Conservation (phyloP, 2,329 filamentous ascomycete species). For the Neopestalotiopsis sp. region DNA sequence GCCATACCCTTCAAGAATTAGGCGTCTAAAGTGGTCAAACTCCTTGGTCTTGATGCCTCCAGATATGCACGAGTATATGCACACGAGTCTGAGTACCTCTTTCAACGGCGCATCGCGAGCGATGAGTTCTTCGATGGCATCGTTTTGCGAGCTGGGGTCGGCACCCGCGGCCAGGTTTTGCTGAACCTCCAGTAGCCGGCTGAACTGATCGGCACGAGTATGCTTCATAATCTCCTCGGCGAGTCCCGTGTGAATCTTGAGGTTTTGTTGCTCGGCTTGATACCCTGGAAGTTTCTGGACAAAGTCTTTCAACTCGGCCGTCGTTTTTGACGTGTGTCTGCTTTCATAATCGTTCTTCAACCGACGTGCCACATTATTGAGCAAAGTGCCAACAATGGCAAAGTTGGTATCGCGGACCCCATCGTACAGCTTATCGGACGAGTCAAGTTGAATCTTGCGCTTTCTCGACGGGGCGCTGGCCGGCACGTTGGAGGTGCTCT, state of each 20-base stretch:
- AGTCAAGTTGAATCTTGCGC: constrained; percentile 86
- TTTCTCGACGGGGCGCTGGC: constrained; percentile 68
- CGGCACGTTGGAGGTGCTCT: constrained; percentile 60
- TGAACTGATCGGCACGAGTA: constrained; percentile 88
- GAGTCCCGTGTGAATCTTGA: constrained; percentile 90
- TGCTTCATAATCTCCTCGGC: constrained; percentile 96
- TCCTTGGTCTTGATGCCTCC: constrained; percentile 89
- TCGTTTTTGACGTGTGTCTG: constrained; percentile 84
- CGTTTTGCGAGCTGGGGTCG: constrained; percentile 87
- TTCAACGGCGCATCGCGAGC: constrained; percentile 80
- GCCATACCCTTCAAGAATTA: constrained; percentile 90
- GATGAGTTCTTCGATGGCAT: constrained; percentile 93
- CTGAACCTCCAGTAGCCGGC: constrained; percentile 87
- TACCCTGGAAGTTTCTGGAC: constrained; percentile 92
- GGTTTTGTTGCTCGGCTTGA: constrained; percentile 88
- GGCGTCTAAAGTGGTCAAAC: constrained; percentile 84
- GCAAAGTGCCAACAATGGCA: constrained; percentile 84
- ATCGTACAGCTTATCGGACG: constrained; percentile 85
- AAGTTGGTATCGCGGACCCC: constrained; percentile 93
- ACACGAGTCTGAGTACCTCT: constrained; percentile 84
- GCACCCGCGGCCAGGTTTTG: constrained; percentile 92
- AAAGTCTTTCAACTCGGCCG: constrained; percentile 90
- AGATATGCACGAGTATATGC: constrained; percentile 87
- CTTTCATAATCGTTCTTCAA: constrained; percentile 86
- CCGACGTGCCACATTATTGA: constrained; percentile 90